Percentiles rank a stretch among this genome's conserved stretches.
Evolutionary conservation across 2,329 filamentous ascomycete genomes (phyloP).

Genomic region (Alternaria sp.): DNA sequence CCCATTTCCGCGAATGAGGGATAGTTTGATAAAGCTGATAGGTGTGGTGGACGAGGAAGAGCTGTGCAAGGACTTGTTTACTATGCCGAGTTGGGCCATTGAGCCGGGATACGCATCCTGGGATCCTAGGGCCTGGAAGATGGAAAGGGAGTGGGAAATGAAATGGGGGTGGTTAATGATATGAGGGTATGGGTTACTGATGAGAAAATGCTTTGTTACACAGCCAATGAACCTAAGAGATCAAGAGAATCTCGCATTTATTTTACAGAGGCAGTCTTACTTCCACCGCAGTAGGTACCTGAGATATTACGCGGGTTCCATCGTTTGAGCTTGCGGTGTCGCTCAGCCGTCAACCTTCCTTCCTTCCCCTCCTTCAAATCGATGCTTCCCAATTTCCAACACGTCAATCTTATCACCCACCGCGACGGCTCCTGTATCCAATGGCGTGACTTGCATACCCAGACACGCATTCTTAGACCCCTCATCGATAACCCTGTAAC

Average conservation of each 20-base stretch:
- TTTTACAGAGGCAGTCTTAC: background rate
- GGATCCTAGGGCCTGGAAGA: slow-evolving; percentile 47
- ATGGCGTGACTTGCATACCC: slow-evolving; percentile 70
- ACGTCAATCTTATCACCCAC: slow-evolving; percentile 45
- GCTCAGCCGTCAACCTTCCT: slow-evolving; percentile 13
- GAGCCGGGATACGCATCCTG: slow-evolving; percentile 33
- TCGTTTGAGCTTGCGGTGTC: background rate
- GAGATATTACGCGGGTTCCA: background rate
- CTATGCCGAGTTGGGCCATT: slow-evolving; percentile 44
- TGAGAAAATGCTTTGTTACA: background rate
- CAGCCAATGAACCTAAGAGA: background rate
- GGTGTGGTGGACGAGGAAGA: slow-evolving; percentile 48
- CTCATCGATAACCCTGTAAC: slow-evolving; percentile 65
- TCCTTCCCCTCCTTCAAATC: slow-evolving; percentile 26
- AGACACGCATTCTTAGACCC: slow-evolving; percentile 66
- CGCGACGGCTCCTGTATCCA: slow-evolving; percentile 36
- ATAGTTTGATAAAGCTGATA: slow-evolving; percentile 44
- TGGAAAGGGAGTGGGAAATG: slow-evolving; percentile 39
- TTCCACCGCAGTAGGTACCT: background rate
- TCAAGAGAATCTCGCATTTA: background rate
- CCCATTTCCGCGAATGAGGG: slow-evolving; percentile 51
- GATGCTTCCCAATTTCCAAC: slow-evolving; percentile 42
- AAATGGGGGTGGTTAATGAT: slow-evolving; percentile 46
- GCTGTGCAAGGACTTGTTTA: slow-evolving; percentile 44
- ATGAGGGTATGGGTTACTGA: background rate